A percentile compares a stretch with the other conserved stretches of the same genome.
These are phyloP conservation scores for Plasmodium cynomolgi DNA, from an alignment of 169 alveolate genomes.

Conservation along the genomic window DNA sequence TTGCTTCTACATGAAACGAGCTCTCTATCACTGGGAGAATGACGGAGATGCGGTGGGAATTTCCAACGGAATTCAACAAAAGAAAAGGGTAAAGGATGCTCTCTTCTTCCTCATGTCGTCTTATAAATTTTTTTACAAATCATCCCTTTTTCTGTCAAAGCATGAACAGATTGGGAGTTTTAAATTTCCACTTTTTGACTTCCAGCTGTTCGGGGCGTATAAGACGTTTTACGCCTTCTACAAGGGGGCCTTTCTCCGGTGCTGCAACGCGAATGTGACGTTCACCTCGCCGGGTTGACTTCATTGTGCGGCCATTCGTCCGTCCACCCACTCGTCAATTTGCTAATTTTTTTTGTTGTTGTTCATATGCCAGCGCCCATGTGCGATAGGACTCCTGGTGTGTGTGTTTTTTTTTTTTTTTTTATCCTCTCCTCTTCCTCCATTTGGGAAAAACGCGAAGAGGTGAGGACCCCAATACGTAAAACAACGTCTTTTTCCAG, in stretches of 20 bases:
- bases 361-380: neutral
- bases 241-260: conserved; percentile 26
- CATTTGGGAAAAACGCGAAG: neutral
- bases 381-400: neutral
- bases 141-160: conserved; percentile 54
- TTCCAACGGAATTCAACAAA: conserved; percentile 65
- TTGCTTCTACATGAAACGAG: conserved; percentile 51
- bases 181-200: conserved; percentile 52
- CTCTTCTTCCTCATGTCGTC: conserved; percentile 66
- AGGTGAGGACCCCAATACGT: neutral
- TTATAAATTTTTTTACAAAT: conserved; percentile 71
- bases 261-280: conserved; percentile 33
- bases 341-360: neutral
- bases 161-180: conserved; percentile 4
- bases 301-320: neutral
- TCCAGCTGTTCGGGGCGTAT: conserved; percentile 34
- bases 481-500: neutral
- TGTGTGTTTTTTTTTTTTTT: neutral
- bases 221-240: conserved; percentile 39
- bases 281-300: neutral
- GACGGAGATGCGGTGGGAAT: conserved; percentile 70
- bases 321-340: neutral
- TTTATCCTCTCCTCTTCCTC: neutral
- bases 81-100: conserved; percentile 54
- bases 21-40: conserved; percentile 50